Base-by-base conservation (phyloP, 176 grass and related monocot species). In the Ensete glaucum region DNA sequence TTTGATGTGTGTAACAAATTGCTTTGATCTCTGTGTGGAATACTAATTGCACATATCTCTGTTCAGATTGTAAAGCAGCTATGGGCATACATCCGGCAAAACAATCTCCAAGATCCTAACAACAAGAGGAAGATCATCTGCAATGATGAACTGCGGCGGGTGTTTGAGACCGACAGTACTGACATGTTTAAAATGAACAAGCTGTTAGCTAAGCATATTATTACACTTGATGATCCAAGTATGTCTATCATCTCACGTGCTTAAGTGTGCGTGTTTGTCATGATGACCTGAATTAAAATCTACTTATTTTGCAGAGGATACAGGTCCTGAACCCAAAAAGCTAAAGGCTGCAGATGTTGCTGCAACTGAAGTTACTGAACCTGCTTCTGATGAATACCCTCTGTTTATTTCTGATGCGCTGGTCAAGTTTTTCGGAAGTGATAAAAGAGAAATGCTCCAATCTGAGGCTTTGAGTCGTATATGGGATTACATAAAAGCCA, bases 141-240 rank as follows among this genome's bases (percentile, higher is more conserved):
- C 80, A 99, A 99, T 78, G 95, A 99, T 64, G 90, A 94, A 82
- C 88, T 99, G 29, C 86, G 89, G 74, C 73, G 74, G 27, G 86
- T 99, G 72, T 99, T 99, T 91, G 95, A 72, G 84, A 99, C 90
- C 53, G 95, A 99, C 51, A 23, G 81, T 76, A 99, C 95, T 43
- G 95, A 99, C 87, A 99, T 99, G 95, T 99, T 99, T 87, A 99
- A 99, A 73, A 99, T 99, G 95, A 99, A 99, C 80, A 99, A 99
- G 73, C 88, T 99, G 58, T 87, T 99, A 83, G 86, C 95, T 62
- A 99, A 99, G 76, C 95, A 99, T 80, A 99, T 99, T 84, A 89
- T 85, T 27, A 82, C 90, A 1, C 88, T 99, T 83, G 90, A 89
- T 75, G 75, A 86, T 52, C 27, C 75, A 66, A 57, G 77, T 85